Evolutionary conservation across 306 rosid genomes (phyloP).

Genomic region (Quercus agrifolia): DNA sequence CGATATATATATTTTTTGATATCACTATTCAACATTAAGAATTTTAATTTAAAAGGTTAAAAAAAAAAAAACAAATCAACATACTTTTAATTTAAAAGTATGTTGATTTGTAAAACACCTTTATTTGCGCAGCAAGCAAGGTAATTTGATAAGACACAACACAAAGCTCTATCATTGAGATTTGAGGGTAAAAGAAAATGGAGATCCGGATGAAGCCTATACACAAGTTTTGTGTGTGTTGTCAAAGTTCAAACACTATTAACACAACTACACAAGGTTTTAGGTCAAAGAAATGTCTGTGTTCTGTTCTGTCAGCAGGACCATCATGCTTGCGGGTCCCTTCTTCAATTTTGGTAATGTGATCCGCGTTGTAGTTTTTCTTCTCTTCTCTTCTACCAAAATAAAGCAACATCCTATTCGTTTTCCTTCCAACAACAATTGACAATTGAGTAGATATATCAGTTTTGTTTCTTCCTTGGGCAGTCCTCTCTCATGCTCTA

Average conservation of each 20-base stretch:
- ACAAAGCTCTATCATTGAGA: too few relatives aligned
- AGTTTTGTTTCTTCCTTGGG: too few relatives aligned
- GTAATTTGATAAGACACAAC: too few relatives aligned
- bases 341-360: not conserved
- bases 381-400: not conserved
- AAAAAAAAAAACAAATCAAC: too few relatives aligned
- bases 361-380: not conserved
- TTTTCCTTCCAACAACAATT: not conserved
- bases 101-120: too few relatives aligned
- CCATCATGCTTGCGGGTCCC: slow-evolving; percentile 1
- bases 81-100: too few relatives aligned
- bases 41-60: too few relatives aligned
- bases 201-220: not conserved
- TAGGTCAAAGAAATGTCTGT: not conserved
- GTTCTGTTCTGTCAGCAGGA: not conserved
- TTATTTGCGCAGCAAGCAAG: too few relatives aligned
- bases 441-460: too few relatives aligned
- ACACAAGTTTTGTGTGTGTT: not conserved
- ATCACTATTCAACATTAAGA: too few relatives aligned
- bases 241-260: not conserved
- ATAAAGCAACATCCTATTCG: not conserved
- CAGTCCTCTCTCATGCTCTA: not conserved
- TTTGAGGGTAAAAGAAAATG: not conserved
- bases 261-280: too few relatives aligned
- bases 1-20: too few relatives aligned